Percentiles rank a stretch among this genome's conserved stretches.
Conservation (phyloP, 2,329 filamentous ascomycete genomes). For the Xylaria multiplex region DNA sequence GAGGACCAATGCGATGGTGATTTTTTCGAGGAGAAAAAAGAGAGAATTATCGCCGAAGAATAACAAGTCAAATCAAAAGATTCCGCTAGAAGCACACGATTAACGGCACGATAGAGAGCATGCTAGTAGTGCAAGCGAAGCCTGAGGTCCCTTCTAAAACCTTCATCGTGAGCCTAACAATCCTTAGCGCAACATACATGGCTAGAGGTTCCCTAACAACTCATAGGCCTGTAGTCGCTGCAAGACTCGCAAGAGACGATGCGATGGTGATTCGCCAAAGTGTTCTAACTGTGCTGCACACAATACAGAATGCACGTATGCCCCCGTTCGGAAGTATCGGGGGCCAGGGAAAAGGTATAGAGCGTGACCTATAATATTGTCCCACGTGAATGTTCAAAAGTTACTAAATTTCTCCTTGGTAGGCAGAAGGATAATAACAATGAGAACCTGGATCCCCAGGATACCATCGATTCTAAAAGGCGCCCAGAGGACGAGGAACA, state of each 20-base stretch:
- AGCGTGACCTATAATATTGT: not conserved
- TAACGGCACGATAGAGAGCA: not conserved
- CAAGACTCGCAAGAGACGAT: conserved; percentile 32
- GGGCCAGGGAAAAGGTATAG: conserved; percentile 33
- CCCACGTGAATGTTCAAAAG: not conserved
- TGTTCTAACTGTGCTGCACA: conserved; percentile 30
- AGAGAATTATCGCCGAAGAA: too few species aligned
- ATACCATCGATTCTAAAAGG: not conserved
- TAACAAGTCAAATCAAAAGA: too few species aligned
- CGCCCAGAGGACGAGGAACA: not conserved
- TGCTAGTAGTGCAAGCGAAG: conserved; percentile 5
- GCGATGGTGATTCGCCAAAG: conserved; percentile 27
- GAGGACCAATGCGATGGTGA: not conserved
- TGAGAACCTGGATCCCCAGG: not conserved
- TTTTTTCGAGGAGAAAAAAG: not conserved
- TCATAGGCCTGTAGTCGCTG: conserved; percentile 32
- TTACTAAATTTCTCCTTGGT: conserved; percentile 2
- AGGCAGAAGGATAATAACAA: conserved; percentile 10
- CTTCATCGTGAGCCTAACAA: conserved; percentile 25
- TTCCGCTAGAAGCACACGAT: too few species aligned
- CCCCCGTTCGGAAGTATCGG: conserved; percentile 23
- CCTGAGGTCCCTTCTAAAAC: conserved; percentile 9
- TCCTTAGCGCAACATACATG: not conserved
- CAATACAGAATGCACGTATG: conserved; percentile 33
- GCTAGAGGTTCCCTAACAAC: not conserved